These are phyloP conservation scores for Daedaleopsis nitida DNA, from an alignment of 768 basidiomycete species.

Conservation along the genomic window DNA sequence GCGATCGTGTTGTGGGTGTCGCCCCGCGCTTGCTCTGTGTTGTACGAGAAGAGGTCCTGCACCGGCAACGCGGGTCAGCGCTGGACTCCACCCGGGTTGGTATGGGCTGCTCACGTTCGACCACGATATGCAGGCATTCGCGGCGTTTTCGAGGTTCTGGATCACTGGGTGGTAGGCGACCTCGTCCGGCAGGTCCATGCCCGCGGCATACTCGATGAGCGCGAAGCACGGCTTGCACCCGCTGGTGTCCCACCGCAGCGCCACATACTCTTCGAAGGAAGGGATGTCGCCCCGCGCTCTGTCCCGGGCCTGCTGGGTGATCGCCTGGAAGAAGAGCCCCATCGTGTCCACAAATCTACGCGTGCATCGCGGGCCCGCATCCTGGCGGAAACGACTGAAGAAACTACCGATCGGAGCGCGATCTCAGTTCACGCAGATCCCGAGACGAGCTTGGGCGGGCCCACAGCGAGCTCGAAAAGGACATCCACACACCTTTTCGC, in stretches of 20 bases:
- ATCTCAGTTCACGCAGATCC: not conserved
- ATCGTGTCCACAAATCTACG: constrained; percentile 33
- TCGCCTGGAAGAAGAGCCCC: constrained; percentile 32
- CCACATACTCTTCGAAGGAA: constrained; percentile 53
- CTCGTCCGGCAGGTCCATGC: constrained; percentile 54
- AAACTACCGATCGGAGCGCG: constrained; percentile 20
- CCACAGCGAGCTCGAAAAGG: not conserved
- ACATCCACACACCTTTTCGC: constrained; percentile 19
- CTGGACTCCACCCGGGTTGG: not conserved
- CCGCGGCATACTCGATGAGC: constrained; percentile 55
- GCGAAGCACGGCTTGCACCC: constrained; percentile 54
- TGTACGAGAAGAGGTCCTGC: constrained; percentile 77
- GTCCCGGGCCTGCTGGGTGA: constrained; percentile 32
- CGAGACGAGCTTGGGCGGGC: not conserved
- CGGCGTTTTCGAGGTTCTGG: constrained; percentile 43
- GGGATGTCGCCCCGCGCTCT: constrained; percentile 26
- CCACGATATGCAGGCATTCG: constrained; percentile 51
- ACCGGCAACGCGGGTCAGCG: not conserved
- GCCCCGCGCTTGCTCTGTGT: constrained; percentile 68
- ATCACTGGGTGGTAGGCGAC: constrained; percentile 50
- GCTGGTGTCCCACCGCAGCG: constrained; percentile 54
- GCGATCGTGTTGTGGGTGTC: constrained; percentile 71
- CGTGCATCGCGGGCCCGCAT: constrained; percentile 40
- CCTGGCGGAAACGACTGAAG: constrained; percentile 38
- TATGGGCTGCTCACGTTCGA: constrained; percentile 30